These are phyloP conservation scores for Pseudogymnoascus sp. DNA, from an alignment of 2,329 filamentous ascomycete genomes.

Conservation along the genomic window DNA sequence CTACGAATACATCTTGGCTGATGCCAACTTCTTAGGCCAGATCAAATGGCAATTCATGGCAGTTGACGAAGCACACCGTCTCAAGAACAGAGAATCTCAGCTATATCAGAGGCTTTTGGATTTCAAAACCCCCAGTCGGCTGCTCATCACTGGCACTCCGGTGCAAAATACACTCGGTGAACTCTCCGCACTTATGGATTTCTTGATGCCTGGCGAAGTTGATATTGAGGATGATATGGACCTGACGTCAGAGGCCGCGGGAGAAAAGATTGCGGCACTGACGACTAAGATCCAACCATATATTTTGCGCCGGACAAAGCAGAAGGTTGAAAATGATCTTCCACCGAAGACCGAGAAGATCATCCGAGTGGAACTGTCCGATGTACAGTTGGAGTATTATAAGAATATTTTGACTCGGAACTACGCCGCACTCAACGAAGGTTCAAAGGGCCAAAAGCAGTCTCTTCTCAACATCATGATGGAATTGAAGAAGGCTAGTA, in stretches of 20 bases:
- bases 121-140: slow-evolving; percentile 79
- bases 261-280: slow-evolving; percentile 77
- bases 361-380: slow-evolving; percentile 91
- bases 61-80: slow-evolving; percentile 90
- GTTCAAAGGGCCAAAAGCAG: slow-evolving; percentile 83
- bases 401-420: slow-evolving; percentile 98
- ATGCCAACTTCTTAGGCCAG: slow-evolving; percentile 73
- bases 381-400: slow-evolving; percentile 96
- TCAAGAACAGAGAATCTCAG: slow-evolving; percentile 95
- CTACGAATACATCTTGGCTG: slow-evolving; percentile 89
- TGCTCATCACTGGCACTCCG: slow-evolving; percentile 93
- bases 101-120: slow-evolving; percentile 78
- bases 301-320: slow-evolving; percentile 92
- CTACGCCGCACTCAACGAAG: slow-evolving; percentile 88
- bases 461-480: slow-evolving; percentile 98
- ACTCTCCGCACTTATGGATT: slow-evolving; percentile 86
- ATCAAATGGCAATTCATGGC: slow-evolving; percentile 98
- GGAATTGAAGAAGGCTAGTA: slow-evolving; percentile 98
- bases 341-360: slow-evolving; percentile 98
- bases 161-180: slow-evolving; percentile 97
- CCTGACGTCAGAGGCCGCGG: slow-evolving; percentile 70
- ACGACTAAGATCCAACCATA: slow-evolving; percentile 85
- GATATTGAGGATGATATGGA: slow-evolving; percentile 89
- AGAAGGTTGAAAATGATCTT: slow-evolving; percentile 92
- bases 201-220: slow-evolving; percentile 91